These are phyloP conservation scores for Exophiala alcalophila DNA, from an alignment of 2,329 filamentous ascomycete species.

Conservation along the genomic window DNA sequence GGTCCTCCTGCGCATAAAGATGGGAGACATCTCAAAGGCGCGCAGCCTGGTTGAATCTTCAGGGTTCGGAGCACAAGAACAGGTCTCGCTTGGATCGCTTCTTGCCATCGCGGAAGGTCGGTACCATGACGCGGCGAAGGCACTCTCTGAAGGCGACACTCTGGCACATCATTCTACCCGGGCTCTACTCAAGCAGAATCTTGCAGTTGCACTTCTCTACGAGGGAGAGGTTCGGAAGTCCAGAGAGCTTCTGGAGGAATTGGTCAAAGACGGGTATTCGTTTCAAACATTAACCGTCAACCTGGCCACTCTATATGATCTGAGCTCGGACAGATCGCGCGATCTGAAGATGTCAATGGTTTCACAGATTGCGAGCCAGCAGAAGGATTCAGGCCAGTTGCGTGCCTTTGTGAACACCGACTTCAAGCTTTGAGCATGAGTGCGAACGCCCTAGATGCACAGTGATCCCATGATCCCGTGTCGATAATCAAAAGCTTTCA, in stretches of 20 bases:
- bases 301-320: conserved; percentile 83
- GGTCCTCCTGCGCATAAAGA: conserved; percentile 69
- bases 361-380: conserved; percentile 63
- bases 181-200: conserved; percentile 75
- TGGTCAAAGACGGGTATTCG: conserved; percentile 61
- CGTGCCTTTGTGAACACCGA: conserved; percentile 71
- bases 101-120: conserved; percentile 75
- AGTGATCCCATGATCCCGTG: conserved; percentile 50
- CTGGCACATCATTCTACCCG: conserved; percentile 45
- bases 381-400: conserved; percentile 54
- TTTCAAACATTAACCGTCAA: conserved; percentile 87
- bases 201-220: conserved; percentile 81
- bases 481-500: conserved; percentile 81
- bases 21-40: conserved; percentile 73
- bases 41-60: conserved; percentile 49
- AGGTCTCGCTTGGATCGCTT: conserved; percentile 59
- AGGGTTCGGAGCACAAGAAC: conserved; percentile 40
- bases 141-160: conserved; percentile 10
- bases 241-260: conserved; percentile 61
- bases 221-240: conserved; percentile 72
- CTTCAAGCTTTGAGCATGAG: conserved; percentile 64
- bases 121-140: conserved; percentile 59
- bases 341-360: conserved; percentile 68
- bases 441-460: conserved; percentile 10
- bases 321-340: conserved; percentile 75